Base-by-base conservation (phyloP, 1,139 yeast genomes). In the Groenewaldozyma auringiensis region DNA sequence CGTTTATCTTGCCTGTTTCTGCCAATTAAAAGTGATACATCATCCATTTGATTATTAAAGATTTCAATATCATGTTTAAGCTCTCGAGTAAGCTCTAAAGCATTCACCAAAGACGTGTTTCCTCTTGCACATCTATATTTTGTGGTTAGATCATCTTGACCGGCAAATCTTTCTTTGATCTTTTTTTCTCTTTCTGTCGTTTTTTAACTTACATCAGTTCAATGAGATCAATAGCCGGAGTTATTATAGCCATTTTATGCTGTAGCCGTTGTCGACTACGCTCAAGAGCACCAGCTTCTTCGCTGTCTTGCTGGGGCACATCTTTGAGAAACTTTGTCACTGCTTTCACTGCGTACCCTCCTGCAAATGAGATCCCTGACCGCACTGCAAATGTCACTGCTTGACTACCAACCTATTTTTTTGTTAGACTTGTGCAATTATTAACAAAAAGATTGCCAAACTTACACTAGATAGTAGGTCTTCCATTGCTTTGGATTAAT, bases 321-420 rank as follows among this genome's bases (percentile, higher is more conserved):
- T 74, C 72, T 34, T 76, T 81, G 43, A 83, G 66, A 51, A 82
- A 74, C 44, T 72, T 74, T 16, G 79, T 64, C 16, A 83, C 76
- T 0, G 85, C 78, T 51, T 77, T 79, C 44, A 84, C 73, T 17
- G 92, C 92, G 64, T 79, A 84, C 0, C 84, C 80, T 0, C 89
- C 79, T 0, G 94, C 94, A 31, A 83, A 58, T 0, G 88, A 79
- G 21, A 84, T 78, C 0, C 94, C 88, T 1, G 92, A 83, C 48
- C 84, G 68, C 37, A 84, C 79, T 9, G 94, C 94, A 66, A 84
- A 82, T 2, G 88, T 76, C 8, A 84, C 86, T 1, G 87, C 87
- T 54, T 84, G 92, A 47, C 78, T 79, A 29, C 89, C 83, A 2
- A 94, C 94, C 65, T 78, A 13, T 21, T 14, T 4, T n/a, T 25